Base-by-base conservation (phyloP, 352 stramenopile genomes). In the Phytophthora pistaciae region DNA sequence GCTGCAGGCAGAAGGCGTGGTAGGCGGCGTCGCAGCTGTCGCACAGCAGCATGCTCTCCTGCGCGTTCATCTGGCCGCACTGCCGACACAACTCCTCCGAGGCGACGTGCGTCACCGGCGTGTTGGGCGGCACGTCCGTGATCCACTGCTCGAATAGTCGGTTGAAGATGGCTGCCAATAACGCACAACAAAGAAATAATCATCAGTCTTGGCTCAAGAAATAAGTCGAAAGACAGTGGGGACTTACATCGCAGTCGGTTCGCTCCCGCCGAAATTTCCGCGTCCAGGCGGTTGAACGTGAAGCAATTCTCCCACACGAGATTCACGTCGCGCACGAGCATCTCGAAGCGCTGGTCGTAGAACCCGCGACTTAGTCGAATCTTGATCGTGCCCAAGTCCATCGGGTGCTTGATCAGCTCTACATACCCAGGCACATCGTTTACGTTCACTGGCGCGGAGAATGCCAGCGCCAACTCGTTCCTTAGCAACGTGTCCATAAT, bases 341-440 rank as follows among this genome's bases (percentile, higher is more conserved):
- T 77, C 33, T 91, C 72, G 18, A 82, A 85, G 4, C 78, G 80
- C 31, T 86, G 64, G 29, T 91, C 77, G 60, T 95, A 95, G 48
- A 79, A 84, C 1, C 87, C 87, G 14, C 78, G 72, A 10, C 33
- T 68, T 33, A 99, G 78, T 20, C 94, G 90, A 29, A 83, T 78
- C 21, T 87, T 90, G 42, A 98, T 84, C 25, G 96, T 98, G 5
- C 87, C 87, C 5, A 99, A 72, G 72, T 99, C 95, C 91, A 98
- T 98, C 18, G 94, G 92, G 7, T 85, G 49, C 54, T 88, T 90
- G 62, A 96, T 83, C 27, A 96, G 55, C 40, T 85, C 75, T 3
- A 68, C 60, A 60, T 97, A 97, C 14, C 85, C 87, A 16, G 85
- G 88, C 1, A 97, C 83, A 23, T 89, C 82, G 2, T 88, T 79